Conservation (phyloP, 306 rosid genomes). For the Geum urbanum region DNA sequence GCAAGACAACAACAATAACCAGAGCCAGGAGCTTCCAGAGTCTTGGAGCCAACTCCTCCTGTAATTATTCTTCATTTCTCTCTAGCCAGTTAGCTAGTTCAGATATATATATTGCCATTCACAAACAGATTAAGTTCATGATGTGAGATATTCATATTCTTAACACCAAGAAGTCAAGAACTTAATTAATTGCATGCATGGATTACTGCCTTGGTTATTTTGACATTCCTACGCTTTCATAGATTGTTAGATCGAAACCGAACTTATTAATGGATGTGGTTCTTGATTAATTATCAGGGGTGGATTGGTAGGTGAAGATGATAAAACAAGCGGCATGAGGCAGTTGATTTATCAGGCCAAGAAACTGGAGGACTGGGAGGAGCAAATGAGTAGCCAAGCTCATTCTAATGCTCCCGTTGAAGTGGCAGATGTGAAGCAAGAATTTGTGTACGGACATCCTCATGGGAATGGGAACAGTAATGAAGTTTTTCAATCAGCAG, state of each 20-base stretch:
- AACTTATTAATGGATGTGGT: neutral
- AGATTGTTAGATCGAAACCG: neutral
- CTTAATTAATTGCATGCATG: neutral
- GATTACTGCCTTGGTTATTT: neutral
- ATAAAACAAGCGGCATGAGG: slow-evolving; percentile 40
- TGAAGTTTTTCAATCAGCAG: slow-evolving; percentile 36
- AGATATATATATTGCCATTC: neutral
- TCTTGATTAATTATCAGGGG: slow-evolving; percentile 38
- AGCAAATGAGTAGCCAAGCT: slow-evolving; percentile 38
- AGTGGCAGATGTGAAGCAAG: slow-evolving; percentile 61
- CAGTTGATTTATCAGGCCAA: slow-evolving; percentile 39
- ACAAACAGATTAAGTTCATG: neutral
- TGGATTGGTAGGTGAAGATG: slow-evolving; percentile 67
- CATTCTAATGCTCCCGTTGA: slow-evolving; percentile 31
- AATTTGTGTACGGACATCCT: slow-evolving; percentile 50
- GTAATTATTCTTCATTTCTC: slow-evolving; percentile 35
- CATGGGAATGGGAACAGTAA: slow-evolving; percentile 4
- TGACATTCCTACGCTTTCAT: neutral
- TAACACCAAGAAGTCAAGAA: too few species aligned
- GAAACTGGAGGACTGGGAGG: slow-evolving; percentile 69
- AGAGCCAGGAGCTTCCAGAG: slow-evolving; percentile 67
- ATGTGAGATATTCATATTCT: neutral
- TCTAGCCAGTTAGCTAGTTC: slow-evolving; percentile 1
- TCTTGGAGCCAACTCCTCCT: slow-evolving; percentile 91
- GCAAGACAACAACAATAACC: slow-evolving; percentile 34